These are phyloP conservation scores for Schoenoplectus triqueter DNA, from an alignment of 202 grass and related monocot genomes.

Conservation along the genomic window DNA sequence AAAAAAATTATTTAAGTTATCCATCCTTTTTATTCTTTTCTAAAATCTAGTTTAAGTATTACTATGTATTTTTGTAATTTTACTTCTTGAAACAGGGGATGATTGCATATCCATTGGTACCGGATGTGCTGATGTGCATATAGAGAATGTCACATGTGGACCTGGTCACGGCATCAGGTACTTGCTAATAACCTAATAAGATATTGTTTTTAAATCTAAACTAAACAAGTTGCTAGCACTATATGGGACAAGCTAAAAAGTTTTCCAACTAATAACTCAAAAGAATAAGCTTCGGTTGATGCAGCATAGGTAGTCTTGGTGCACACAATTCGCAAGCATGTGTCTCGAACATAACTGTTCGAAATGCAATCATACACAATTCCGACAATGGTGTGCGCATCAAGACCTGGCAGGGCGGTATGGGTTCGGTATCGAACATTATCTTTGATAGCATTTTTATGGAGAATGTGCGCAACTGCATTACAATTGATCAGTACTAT, in stretches of 20 bases:
- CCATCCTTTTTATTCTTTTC: not conserved
- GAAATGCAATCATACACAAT: slow-evolving; percentile 50
- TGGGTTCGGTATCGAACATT: slow-evolving; percentile 51
- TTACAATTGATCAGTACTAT: slow-evolving; percentile 90
- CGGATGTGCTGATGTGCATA: slow-evolving; percentile 57
- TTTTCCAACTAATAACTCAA: not conserved
- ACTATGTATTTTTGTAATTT: not conserved
- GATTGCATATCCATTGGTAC: slow-evolving; percentile 78
- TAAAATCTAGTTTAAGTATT: not conserved
- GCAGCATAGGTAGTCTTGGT: slow-evolving; percentile 86
- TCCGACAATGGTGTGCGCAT: slow-evolving; percentile 81
- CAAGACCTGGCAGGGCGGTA: slow-evolving; percentile 93
- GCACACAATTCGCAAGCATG: slow-evolving; percentile 63
- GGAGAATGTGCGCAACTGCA: slow-evolving; percentile 78
- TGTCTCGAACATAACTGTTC: slow-evolving; percentile 68
- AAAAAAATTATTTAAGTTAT: not conserved
- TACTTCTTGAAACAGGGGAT: slow-evolving; percentile 50
- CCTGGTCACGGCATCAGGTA: slow-evolving; percentile 76
- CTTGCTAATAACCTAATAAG: not conserved
- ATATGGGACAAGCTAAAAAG: not conserved
- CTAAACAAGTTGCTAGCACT: not conserved
- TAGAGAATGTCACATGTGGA: slow-evolving; percentile 75
- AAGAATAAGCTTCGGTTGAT: not conserved
- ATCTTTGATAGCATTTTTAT: slow-evolving; percentile 57
- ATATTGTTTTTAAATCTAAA: not conserved